These are phyloP conservation scores for Bretziella fagacearum DNA, from an alignment of 2,329 filamentous ascomycete genomes.

Conservation along the genomic window DNA sequence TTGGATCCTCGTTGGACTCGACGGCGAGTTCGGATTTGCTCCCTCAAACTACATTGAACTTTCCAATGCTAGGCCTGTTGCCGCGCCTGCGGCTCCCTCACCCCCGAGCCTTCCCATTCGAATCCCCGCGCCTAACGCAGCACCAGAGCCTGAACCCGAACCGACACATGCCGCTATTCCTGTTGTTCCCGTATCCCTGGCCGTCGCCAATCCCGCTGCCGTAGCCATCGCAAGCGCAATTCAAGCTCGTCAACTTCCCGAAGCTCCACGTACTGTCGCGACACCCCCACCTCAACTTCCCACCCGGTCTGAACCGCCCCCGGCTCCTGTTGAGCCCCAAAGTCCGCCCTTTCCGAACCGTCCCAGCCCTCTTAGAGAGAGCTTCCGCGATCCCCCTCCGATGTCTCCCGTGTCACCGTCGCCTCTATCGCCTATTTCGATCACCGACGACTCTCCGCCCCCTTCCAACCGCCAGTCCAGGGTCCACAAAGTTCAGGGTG, in stretches of 20 bases:
- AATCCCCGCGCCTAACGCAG: conserved; percentile 22
- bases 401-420: conserved; percentile 11
- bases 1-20: conserved; percentile 81
- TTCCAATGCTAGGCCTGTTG: conserved; percentile 24
- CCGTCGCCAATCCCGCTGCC: conserved; percentile 29
- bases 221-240: conserved; percentile 40
- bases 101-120: conserved; percentile 30
- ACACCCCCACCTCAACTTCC: conserved; percentile 19
- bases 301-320: conserved; percentile 19
- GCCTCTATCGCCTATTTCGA: conserved; percentile 11
- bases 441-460: conserved; percentile 32
- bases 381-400: conserved; percentile 11
- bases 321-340: conserved; percentile 19
- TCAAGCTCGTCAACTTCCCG: conserved; percentile 25
- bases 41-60: conserved; percentile 92
- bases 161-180: conserved; percentile 11
- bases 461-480: conserved; percentile 31
- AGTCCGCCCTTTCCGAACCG: conserved; percentile 25
- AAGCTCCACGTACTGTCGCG: conserved; percentile 5
- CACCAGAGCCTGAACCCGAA: conserved; percentile 21
- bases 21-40: conserved; percentile 81
- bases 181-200: not conserved
- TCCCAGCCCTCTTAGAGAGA: conserved; percentile 9
- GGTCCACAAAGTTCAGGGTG: conserved; percentile 25
- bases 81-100: conserved; percentile 27